phyloP scores from a whole-genome alignment of 2,329 filamentous ascomycete species.

The Xylariaceae sp. region DNA sequence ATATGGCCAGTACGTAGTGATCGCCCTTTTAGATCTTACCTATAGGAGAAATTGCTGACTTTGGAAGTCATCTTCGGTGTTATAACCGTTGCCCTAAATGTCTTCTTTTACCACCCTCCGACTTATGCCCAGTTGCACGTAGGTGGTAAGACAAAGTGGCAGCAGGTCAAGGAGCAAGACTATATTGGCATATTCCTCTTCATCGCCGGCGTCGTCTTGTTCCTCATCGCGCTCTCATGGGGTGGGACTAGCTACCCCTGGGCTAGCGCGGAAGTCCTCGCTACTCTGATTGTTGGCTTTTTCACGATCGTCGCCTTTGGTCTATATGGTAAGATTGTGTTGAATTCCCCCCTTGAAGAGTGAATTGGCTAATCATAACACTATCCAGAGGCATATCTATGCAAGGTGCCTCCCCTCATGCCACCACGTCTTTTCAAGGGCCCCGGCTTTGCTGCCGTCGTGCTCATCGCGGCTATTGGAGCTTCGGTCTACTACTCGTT shows the following conservation, averaged over 20 bases:
- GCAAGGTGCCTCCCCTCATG: not conserved
- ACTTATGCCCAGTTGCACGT: slow-evolving; percentile 33
- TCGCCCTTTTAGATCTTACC: no score
- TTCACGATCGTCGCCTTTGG: slow-evolving; percentile 32
- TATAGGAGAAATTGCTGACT: no score
- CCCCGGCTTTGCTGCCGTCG: not conserved
- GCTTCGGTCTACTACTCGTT: not conserved
- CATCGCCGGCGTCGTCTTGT: slow-evolving; percentile 34
- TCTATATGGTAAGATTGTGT: slow-evolving; percentile 33
- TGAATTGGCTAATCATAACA: not conserved
- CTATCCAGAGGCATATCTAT: not conserved
- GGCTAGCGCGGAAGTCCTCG: slow-evolving; percentile 33
- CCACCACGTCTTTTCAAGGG: not conserved
- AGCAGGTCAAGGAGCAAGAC: slow-evolving; percentile 33
- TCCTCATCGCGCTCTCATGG: slow-evolving; percentile 40
- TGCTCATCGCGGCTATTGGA: not conserved
- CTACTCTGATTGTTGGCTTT: slow-evolving; percentile 35
- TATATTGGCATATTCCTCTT: slow-evolving; percentile 38
- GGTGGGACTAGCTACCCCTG: slow-evolving; percentile 31
- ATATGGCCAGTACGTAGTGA: no score
- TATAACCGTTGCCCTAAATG: slow-evolving; percentile 22
- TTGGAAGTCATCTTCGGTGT: slow-evolving; percentile 32
- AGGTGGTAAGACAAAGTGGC: slow-evolving; percentile 8
- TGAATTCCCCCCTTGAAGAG: not conserved
- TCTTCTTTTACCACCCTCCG: slow-evolving; percentile 31